Conservation (phyloP, 495 filamentous ascomycete genomes). For the Penicillium flavigenum region DNA sequence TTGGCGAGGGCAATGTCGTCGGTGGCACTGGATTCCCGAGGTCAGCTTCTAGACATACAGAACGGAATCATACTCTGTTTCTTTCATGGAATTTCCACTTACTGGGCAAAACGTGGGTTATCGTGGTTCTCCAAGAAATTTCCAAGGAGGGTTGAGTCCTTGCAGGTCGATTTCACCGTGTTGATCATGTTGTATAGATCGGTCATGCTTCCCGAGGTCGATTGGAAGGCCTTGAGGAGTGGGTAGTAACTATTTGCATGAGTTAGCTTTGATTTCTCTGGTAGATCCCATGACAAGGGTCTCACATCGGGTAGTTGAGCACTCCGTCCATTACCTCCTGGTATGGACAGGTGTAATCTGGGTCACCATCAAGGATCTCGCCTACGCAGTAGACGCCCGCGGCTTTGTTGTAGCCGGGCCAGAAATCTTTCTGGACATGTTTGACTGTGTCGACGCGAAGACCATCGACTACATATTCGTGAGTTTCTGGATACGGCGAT, state of each 20-base stretch:
- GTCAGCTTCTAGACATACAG: background rate
- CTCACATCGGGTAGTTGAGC: constrained; percentile 61
- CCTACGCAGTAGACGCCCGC: constrained; percentile 71
- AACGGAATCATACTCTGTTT: background rate
- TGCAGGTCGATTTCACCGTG: constrained; percentile 53
- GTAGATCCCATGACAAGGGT: background rate
- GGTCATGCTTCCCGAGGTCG: constrained; percentile 56
- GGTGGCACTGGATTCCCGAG: constrained; percentile 43
- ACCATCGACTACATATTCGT: constrained; percentile 57
- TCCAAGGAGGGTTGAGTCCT: constrained; percentile 64
- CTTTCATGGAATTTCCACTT: constrained; percentile 8
- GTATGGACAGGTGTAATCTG: constrained; percentile 61
- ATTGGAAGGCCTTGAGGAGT: constrained; percentile 61
- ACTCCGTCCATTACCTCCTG: constrained; percentile 60
- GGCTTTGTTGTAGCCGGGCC: constrained; percentile 58
- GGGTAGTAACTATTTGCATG: constrained; percentile 47
- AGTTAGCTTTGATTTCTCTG: background rate
- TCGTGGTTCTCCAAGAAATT: constrained; percentile 84
- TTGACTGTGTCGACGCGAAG: constrained; percentile 75
- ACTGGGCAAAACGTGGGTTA: constrained; percentile 62
- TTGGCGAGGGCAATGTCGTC: constrained; percentile 53
- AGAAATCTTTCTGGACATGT: constrained; percentile 72
- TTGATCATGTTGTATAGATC: constrained; percentile 60
- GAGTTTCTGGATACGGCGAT: background rate
- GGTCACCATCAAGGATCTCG: constrained; percentile 65